phyloP scores from a whole-genome alignment of 306 rosid species.

The Heteromeles arbutifolia region DNA sequence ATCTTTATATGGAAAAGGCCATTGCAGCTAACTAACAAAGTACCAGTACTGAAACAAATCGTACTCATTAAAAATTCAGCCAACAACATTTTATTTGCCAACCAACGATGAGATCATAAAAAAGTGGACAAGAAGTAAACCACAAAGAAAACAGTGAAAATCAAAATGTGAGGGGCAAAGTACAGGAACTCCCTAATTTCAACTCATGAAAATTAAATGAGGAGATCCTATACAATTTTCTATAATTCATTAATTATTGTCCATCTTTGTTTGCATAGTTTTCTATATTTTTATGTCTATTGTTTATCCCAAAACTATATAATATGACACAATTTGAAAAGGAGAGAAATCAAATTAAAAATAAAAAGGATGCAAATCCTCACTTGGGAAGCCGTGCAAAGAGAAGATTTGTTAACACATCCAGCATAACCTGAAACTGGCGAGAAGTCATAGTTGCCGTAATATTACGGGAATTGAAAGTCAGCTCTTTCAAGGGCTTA shows the following conservation, averaged over 20 bases:
- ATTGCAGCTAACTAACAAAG: not conserved
- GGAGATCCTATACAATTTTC: constrained; percentile 1
- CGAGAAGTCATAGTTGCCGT: constrained; percentile 97
- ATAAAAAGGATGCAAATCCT: constrained; percentile 22
- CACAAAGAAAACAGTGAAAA: not conserved
- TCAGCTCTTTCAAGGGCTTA: constrained; percentile 92
- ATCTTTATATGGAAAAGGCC: not conserved
- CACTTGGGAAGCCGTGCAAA: constrained; percentile 94
- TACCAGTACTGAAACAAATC: not conserved
- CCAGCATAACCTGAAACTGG: constrained; percentile 95
- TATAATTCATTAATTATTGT: not conserved
- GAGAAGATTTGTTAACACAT: constrained; percentile 87
- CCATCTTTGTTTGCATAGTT: not conserved
- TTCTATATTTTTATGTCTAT: not conserved
- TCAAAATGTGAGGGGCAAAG: not conserved
- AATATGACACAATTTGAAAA: not conserved
- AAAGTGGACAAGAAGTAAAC: not conserved
- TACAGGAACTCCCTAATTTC: not conserved
- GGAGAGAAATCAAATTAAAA: constrained; percentile 11
- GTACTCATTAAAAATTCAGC: not conserved
- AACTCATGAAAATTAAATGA: not conserved
- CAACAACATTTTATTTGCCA: not conserved
- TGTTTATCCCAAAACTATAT: not conserved
- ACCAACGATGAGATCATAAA: not conserved
- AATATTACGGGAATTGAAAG: constrained; percentile 76